Conservation (phyloP, 2,329 filamentous ascomycete species). For the Nemania bipapillata region DNA sequence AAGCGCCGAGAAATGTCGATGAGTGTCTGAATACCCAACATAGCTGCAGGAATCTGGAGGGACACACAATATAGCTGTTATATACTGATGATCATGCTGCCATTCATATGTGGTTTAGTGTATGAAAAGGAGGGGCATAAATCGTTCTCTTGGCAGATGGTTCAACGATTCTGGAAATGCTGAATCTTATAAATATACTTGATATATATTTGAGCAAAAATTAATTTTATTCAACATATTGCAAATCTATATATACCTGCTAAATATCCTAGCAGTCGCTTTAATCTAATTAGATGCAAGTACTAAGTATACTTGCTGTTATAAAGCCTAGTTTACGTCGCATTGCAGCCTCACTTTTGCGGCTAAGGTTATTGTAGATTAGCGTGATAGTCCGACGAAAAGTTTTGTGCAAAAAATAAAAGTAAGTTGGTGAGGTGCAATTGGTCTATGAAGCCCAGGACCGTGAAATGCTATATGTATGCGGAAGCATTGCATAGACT, state of each 20-base stretch:
- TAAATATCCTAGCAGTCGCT: background rate
- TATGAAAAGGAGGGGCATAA: background rate
- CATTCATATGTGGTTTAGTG: background rate
- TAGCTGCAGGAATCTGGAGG: background rate
- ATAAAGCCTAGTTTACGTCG: too few species aligned
- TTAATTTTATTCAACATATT: constrained; percentile 20
- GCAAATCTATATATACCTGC: background rate
- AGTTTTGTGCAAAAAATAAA: too few species aligned
- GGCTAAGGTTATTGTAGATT: too few species aligned
- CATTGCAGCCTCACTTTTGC: too few species aligned
- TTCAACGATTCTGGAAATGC: background rate
- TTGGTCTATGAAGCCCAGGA: too few species aligned
- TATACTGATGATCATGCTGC: constrained; percentile 1
- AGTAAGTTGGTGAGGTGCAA: too few species aligned
- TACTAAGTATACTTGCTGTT: too few species aligned
- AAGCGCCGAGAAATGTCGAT: background rate
- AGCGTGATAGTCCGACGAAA: too few species aligned
- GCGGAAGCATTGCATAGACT: too few species aligned
- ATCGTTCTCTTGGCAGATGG: background rate
- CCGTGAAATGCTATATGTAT: too few species aligned
- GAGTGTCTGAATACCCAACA: constrained; percentile 3
- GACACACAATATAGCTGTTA: background rate
- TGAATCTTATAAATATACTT: background rate
- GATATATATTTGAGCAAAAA: background rate
- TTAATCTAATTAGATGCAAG: background rate